Percentiles rank a stretch among this genome's conserved stretches.
Conservation (phyloP, 148 eudicot species). For the Camellia sinensis region DNA sequence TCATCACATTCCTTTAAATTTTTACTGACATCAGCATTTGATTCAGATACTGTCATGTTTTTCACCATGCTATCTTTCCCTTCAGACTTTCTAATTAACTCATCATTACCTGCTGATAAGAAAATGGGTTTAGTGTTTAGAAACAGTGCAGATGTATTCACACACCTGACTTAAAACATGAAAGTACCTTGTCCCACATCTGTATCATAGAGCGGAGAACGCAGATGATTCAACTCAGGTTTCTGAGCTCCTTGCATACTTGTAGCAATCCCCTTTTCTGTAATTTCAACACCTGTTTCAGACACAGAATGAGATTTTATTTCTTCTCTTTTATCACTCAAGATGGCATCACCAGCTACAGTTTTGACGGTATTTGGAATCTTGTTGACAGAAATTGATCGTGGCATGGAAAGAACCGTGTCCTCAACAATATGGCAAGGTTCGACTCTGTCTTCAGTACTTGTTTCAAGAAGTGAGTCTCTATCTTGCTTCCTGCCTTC, state of each 20-base stretch:
- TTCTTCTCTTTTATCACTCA: constrained; percentile 18
- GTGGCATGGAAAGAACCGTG: background rate
- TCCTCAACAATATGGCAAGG: constrained; percentile 16
- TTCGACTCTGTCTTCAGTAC: constrained; percentile 9
- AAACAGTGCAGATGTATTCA: background rate
- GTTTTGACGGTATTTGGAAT: background rate
- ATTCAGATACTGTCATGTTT: constrained; percentile 20
- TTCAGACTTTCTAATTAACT: constrained; percentile 17
- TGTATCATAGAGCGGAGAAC: constrained; percentile 17
- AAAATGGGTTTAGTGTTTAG: background rate
- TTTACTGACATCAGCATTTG: constrained; percentile 14
- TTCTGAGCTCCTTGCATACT: constrained; percentile 14
- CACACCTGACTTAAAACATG: background rate
- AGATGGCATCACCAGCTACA: constrained; percentile 7
- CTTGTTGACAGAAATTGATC: constrained; percentile 14
- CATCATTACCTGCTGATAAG: constrained; percentile 31
- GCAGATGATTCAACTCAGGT: constrained; percentile 23
- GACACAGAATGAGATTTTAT: constrained; percentile 10
- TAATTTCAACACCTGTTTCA: constrained; percentile 14
- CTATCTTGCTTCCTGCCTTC: constrained; percentile 19
- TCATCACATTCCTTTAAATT: constrained; percentile 24
- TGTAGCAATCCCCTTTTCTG: constrained; percentile 12
- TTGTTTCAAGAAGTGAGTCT: background rate
- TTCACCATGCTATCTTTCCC: constrained; percentile 26
- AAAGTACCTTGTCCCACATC: constrained; percentile 32